Percentiles rank a stretch among this genome's conserved stretches.
These are phyloP conservation scores for Euphrasia arctica DNA, from an alignment of 305 asterid genomes.

Conservation along the genomic window DNA sequence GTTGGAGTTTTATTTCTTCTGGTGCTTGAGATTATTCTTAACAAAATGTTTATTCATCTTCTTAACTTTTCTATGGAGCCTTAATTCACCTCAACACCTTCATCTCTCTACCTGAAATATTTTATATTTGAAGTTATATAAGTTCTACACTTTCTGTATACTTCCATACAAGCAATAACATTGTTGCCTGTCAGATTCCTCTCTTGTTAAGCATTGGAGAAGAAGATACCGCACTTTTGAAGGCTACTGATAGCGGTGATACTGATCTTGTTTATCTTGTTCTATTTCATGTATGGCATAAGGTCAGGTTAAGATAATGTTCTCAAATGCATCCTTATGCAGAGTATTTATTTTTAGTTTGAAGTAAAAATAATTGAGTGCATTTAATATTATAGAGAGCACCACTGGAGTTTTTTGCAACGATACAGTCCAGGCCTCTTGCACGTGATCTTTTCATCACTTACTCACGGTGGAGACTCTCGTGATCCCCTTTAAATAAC, in stretches of 20 bases:
- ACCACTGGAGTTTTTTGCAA: slow-evolving; percentile 72
- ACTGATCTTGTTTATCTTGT: slow-evolving; percentile 98
- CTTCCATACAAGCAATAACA: slow-evolving; percentile 10
- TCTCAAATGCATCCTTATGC: slow-evolving; percentile 4
- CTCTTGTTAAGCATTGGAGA: slow-evolving; percentile 95
- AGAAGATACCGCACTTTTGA: slow-evolving; percentile 83
- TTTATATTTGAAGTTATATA: slow-evolving; percentile 16
- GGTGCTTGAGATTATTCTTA: slow-evolving; percentile 1
- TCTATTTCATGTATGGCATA: slow-evolving; percentile 87
- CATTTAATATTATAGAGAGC: slow-evolving; percentile 54
- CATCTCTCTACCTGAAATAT: slow-evolving; percentile 10
- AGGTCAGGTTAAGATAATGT: slow-evolving; percentile 46
- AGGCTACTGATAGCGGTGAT: slow-evolving; percentile 93
- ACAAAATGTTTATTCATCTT: slow-evolving; percentile 8
- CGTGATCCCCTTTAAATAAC: slow-evolving; percentile 24
- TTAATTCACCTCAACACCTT: slow-evolving; percentile 11
- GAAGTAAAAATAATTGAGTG: slow-evolving; percentile 22
- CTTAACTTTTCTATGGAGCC: slow-evolving; percentile 17
- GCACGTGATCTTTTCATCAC: slow-evolving; percentile 89
- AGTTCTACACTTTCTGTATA: slow-evolving; percentile 15
- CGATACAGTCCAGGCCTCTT: slow-evolving; percentile 80
- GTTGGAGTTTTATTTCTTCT: slow-evolving; percentile 18
- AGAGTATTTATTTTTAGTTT: slow-evolving; percentile 18
- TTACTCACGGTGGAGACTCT: slow-evolving; percentile 69
- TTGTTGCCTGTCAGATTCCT: slow-evolving; percentile 63